phyloP scores from a whole-genome alignment of 2,329 filamentous ascomycete genomes.

The Periconia macrospinosa region DNA sequence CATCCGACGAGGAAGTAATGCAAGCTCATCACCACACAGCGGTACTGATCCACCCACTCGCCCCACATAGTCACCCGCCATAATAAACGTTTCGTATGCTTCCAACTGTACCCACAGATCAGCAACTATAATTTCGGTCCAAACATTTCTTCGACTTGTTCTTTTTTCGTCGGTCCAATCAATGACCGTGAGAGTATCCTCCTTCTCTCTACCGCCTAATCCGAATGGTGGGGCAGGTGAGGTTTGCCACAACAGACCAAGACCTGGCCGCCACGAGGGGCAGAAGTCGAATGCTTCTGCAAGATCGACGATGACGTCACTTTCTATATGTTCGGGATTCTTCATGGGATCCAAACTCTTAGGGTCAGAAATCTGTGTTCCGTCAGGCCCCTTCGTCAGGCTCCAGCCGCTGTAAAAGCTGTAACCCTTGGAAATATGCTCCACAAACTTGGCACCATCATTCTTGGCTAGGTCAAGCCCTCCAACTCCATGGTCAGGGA shows the following conservation, averaged over 20 bases:
- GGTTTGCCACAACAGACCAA: too few relatives aligned
- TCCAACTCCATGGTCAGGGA: too few relatives aligned
- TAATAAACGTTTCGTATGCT: too few relatives aligned
- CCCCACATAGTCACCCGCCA: too few relatives aligned
- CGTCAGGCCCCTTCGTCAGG: not conserved
- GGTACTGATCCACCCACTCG: not conserved
- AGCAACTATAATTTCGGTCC: too few relatives aligned
- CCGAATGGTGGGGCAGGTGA: too few relatives aligned
- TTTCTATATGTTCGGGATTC: not conserved
- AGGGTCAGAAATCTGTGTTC: not conserved
- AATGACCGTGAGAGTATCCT: too few relatives aligned
- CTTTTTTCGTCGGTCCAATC: too few relatives aligned
- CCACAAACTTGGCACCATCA: slow-evolving; percentile 1
- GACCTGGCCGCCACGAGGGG: too few relatives aligned
- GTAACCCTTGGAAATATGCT: not conserved
- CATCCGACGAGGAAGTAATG: slow-evolving; percentile 1
- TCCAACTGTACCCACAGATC: too few relatives aligned
- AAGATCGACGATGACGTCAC: not conserved
- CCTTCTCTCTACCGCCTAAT: too few relatives aligned
- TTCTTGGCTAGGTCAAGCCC: not conserved
- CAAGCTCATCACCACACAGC: not conserved
- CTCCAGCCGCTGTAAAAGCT: slow-evolving; percentile 2
- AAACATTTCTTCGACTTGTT: too few relatives aligned
- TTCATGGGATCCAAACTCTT: not conserved
- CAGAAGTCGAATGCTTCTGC: not conserved